Base-by-base conservation (phyloP, 768 basidiomycete species). In the Tylopilus sp. region DNA sequence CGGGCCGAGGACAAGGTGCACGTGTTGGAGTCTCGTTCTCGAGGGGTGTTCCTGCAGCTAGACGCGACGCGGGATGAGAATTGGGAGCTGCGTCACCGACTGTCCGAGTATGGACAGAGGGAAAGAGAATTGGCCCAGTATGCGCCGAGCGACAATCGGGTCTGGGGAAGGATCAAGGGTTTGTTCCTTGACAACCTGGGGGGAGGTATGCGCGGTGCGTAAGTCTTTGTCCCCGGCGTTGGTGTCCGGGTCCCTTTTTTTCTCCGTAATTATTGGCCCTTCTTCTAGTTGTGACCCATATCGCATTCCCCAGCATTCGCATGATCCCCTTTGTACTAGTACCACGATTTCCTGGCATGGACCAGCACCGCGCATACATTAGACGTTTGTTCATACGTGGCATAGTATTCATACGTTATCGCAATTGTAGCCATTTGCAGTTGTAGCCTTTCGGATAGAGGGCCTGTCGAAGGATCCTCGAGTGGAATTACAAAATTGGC, bases 151-250 rank as follows among this genome's bases (percentile, higher is more conserved):
- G 69, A 68, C 25, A 59, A 26, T 30, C 60, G 56, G 26, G 54
- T 71, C 25, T 68, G 64, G 67, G 65, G 56, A 41, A 62, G 51
- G 51, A 47, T 68, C 54, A 71, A 62, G 46, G 67, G 65, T 52
- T 48, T 68, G 55, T 52, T 69, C 19, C 65, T 64, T 55, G 64
- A 71, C 44, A 64, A 63, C 22, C 41, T 71, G 31, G 57, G 57
- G 10, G 53, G 53, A 13, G 47, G 55, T 43, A 16, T 53, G 28
- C 63, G 54, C 12, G 56, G 58, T 58, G 66, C 51, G 63, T 68
- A 42, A 63, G 45, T 16, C 29, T 47, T 43, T 25, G 31, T 50
- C 36, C 56, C 26, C 45, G n/a, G 42, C 33, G 52, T 56, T 52
- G 21, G 50, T 26, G 53, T 48, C 26, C 45, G 24, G 25, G 41